phyloP scores from a whole-genome alignment of 23 red algal genomes.

The Chondrus crispus region DNA sequence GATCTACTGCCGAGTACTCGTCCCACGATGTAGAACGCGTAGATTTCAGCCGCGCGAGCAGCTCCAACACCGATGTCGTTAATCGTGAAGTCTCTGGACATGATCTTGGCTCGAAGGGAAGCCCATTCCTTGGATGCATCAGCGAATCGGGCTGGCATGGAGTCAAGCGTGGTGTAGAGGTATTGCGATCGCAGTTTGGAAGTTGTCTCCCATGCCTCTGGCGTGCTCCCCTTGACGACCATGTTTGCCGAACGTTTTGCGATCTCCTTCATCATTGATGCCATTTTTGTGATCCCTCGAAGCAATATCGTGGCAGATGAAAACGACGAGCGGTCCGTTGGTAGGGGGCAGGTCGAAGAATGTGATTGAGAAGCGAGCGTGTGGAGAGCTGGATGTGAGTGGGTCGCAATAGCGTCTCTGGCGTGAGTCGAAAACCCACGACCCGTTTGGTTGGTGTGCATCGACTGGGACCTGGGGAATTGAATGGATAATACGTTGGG shows the following conservation, averaged over 20 bases:
- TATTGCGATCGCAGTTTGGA: constrained; percentile 46
- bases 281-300: constrained; percentile 21
- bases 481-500: no score
- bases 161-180: constrained; percentile 48
- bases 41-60: constrained; percentile 38
- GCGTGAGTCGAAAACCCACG: no score
- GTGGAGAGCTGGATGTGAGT: no score
- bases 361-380: no score
- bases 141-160: constrained; percentile 65
- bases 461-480: no score
- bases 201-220: constrained; percentile 59
- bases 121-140: constrained; percentile 57
- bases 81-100: constrained; percentile 16
- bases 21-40: constrained; percentile 62
- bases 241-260: constrained; percentile 24
- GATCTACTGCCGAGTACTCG: constrained; percentile 33
- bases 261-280: constrained; percentile 18
- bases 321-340: no score
- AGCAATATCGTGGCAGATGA: no score
- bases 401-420: no score
- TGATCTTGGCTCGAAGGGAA: constrained; percentile 23
- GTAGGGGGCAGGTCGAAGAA: no score
- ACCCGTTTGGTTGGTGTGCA: no score
- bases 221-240: constrained; percentile 40
- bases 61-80: constrained; percentile 37